These are phyloP conservation scores for Sutorius eximius DNA, from an alignment of 1,284 basidiomycete genomes.

Conservation along the genomic window DNA sequence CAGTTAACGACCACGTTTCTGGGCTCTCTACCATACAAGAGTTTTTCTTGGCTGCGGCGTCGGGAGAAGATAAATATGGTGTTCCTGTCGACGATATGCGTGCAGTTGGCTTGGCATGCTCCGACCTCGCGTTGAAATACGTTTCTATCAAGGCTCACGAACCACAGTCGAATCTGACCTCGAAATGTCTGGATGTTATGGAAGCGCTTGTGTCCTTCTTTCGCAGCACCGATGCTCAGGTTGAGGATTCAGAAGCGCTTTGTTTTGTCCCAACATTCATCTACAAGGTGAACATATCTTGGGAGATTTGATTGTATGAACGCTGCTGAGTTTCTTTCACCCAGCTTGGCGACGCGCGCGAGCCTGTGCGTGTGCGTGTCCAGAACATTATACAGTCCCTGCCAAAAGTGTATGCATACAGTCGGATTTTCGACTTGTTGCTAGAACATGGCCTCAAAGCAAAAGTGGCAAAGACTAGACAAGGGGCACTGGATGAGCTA, in stretches of 20 bases:
- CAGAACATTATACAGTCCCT: slow-evolving; percentile 71
- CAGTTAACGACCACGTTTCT: slow-evolving; percentile 88
- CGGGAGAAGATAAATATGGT: slow-evolving; percentile 61
- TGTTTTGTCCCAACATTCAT: slow-evolving; percentile 91
- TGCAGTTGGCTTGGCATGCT: slow-evolving; percentile 82
- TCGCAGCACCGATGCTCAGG: slow-evolving; percentile 71
- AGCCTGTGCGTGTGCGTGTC: slow-evolving; percentile 70
- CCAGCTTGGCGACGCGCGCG: slow-evolving; percentile 80
- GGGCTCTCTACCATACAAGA: slow-evolving; percentile 77
- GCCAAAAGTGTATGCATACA: slow-evolving; percentile 84
- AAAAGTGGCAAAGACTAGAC: slow-evolving; percentile 88
- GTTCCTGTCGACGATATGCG: slow-evolving; percentile 55
- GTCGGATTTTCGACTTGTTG: slow-evolving; percentile 84
- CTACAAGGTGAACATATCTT: slow-evolving; percentile 66
- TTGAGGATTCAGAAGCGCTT: slow-evolving; percentile 85
- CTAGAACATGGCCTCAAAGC: slow-evolving; percentile 85
- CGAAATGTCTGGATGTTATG: slow-evolving; percentile 88
- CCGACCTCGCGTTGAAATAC: slow-evolving; percentile 94
- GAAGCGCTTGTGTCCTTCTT: slow-evolving; percentile 78
- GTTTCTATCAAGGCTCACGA: slow-evolving; percentile 89
- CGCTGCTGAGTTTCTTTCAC: slow-evolving; percentile 2
- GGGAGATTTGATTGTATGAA: neutral
- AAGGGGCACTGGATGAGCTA: slow-evolving; percentile 84
- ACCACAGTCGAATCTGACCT: slow-evolving; percentile 89
- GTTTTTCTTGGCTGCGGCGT: slow-evolving; percentile 63